Evolutionary conservation across 2,329 filamentous ascomycete species (phyloP).

Genomic region (Fusarium sp.): DNA sequence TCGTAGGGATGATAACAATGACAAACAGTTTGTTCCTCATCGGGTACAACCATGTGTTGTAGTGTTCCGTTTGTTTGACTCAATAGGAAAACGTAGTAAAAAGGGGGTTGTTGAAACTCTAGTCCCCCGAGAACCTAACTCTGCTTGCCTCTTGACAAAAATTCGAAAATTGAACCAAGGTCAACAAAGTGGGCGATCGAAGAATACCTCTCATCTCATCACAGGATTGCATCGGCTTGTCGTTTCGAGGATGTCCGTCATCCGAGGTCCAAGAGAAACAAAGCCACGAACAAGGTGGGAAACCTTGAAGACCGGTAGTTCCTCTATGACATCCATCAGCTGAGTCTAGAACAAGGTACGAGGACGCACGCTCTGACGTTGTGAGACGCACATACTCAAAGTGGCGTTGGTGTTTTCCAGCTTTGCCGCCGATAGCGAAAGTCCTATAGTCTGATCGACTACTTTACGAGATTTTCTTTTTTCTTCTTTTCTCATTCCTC

Average conservation of each 20-base stretch:
- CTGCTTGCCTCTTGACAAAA: neutral
- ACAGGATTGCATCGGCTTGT: neutral
- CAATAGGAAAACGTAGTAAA: neutral
- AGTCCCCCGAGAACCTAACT: neutral
- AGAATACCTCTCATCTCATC: neutral
- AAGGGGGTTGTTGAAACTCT: neutral
- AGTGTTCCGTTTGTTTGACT: neutral
- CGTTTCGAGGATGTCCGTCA: neutral
- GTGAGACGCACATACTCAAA: neutral
- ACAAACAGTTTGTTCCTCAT: neutral
- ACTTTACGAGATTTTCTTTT: neutral
- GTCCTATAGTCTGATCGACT: neutral
- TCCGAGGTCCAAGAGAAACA: neutral
- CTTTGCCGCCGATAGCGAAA: slow-evolving; percentile 10
- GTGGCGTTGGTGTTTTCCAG: slow-evolving; percentile 4
- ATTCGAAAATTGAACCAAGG: neutral
- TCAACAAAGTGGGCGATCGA: neutral
- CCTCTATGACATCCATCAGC: neutral
- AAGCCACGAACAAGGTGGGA: neutral
- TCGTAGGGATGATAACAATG: neutral
- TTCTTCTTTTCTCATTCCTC: slow-evolving; percentile 3
- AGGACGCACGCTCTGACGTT: neutral
- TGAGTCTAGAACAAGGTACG: neutral
- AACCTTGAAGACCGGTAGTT: neutral
- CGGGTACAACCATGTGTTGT: neutral